A percentile compares a stretch with the other conserved stretches of the same genome.
phyloP scores from a whole-genome alignment of 495 filamentous ascomycete species.

The Arthonia radiata region DNA sequence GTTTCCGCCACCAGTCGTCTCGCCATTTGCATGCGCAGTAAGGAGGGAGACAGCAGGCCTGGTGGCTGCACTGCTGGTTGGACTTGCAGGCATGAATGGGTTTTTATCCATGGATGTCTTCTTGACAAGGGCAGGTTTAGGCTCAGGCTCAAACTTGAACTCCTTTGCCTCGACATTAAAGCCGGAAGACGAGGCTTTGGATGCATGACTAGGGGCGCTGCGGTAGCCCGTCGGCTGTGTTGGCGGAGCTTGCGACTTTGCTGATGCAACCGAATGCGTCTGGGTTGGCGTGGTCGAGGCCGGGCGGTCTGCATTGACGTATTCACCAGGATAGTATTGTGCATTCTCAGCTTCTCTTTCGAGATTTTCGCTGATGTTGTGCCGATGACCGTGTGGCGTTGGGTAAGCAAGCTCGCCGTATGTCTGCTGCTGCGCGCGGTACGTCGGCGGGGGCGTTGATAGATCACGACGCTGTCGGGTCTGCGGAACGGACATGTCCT shows the following conservation, averaged over 20 bases:
- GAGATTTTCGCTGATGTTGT: slow-evolving; percentile 45
- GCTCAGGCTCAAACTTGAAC: slow-evolving; percentile 41
- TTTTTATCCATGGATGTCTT: slow-evolving; percentile 9
- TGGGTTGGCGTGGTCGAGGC: slow-evolving; percentile 16
- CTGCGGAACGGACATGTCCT: no score
- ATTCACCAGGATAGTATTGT: slow-evolving; percentile 60
- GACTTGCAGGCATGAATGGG: no score
- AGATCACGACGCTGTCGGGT: no score
- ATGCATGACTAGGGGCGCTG: slow-evolving; percentile 25
- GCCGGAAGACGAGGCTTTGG: slow-evolving; percentile 44
- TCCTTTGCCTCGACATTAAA: slow-evolving; percentile 73
- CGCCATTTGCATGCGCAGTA: no score
- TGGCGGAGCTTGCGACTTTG: slow-evolving; percentile 11
- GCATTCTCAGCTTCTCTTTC: slow-evolving; percentile 68
- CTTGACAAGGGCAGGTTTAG: slow-evolving; percentile 8
- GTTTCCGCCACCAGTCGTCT: slow-evolving; percentile 31
- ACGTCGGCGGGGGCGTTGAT: no score
- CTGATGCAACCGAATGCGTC: slow-evolving; percentile 27
- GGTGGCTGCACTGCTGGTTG: no score
- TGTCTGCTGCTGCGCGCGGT: no score
- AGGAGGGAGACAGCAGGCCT: no score
- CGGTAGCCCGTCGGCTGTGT: slow-evolving; percentile 8
- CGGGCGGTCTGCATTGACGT: slow-evolving; percentile 16
- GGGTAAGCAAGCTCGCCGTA: slow-evolving; percentile 42
- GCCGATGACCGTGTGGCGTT: slow-evolving; percentile 35